Percentiles rank a stretch among this genome's conserved stretches.
Evolutionary conservation across 129 eudicot species (phyloP).

Genomic region (Helichrysum umbraculigerum): DNA sequence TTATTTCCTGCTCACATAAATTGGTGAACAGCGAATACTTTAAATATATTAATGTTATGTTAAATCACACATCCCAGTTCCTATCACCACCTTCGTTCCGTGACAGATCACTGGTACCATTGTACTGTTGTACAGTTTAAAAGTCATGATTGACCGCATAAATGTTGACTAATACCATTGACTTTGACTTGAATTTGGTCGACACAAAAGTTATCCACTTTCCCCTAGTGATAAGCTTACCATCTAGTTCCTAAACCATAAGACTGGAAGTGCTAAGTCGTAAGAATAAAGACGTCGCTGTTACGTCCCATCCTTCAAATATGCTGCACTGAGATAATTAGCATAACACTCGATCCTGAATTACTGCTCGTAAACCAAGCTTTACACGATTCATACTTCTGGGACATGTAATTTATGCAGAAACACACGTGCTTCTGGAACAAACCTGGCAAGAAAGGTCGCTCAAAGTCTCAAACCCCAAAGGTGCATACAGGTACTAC

Average conservation of each 20-base stretch:
- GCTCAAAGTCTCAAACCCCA: no score
- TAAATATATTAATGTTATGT: neutral
- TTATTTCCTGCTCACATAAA: neutral
- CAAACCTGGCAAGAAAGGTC: no score
- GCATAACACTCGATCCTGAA: no score
- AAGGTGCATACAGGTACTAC: neutral
- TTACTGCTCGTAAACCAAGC: no score
- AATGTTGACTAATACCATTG: slow-evolving; percentile 4
- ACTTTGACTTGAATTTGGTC: neutral
- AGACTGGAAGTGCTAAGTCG: neutral
- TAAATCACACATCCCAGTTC: neutral
- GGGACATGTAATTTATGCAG: no score
- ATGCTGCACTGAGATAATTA: neutral
- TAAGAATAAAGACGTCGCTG: neutral
- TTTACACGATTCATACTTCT: no score
- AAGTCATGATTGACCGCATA: neutral
- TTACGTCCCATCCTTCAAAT: neutral
- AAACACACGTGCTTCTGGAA: no score
- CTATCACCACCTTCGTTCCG: neutral
- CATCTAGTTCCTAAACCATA: neutral
- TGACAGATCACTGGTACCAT: neutral
- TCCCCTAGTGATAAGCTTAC: neutral
- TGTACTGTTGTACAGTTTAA: neutral
- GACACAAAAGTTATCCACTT: neutral
- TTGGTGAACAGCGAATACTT: neutral